phyloP scores from a whole-genome alignment of 257 asterid genomes.

The Capsicum pubescens region DNA sequence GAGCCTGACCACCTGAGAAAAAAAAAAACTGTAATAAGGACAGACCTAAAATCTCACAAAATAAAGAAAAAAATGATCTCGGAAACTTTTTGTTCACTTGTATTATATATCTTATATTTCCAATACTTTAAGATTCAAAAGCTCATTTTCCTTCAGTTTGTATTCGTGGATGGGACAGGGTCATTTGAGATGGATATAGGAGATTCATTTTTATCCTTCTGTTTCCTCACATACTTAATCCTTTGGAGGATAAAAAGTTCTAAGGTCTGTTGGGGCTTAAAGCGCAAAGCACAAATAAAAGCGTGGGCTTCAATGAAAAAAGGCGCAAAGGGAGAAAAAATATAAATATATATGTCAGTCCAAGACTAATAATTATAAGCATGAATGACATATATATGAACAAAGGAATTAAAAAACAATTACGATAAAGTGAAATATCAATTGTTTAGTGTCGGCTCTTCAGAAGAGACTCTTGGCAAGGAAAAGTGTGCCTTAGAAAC shows the following conservation, averaged over 20 bases:
- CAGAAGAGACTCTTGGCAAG: too few species aligned
- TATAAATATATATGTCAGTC: too few species aligned
- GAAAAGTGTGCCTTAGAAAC: too few species aligned
- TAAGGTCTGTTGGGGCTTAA: too few species aligned
- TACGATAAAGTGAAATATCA: too few species aligned
- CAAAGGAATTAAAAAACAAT: too few species aligned
- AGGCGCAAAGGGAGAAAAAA: too few species aligned
- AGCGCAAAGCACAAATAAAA: too few species aligned
- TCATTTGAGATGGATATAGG: background rate
- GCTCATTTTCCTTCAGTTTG: slow-evolving; percentile 11
- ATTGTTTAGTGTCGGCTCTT: too few species aligned
- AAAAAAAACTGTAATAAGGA: background rate
- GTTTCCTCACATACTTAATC: slow-evolving; percentile 1
- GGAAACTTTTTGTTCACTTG: background rate
- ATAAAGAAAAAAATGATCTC: background rate
- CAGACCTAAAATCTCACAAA: background rate
- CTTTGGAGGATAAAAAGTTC: background rate
- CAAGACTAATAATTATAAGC: too few species aligned
- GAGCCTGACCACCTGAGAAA: slow-evolving; percentile 84
- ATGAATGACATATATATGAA: too few species aligned
- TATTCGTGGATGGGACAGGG: background rate
- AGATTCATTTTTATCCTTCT: slow-evolving; percentile 15
- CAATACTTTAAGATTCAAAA: background rate
- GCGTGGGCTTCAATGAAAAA: too few species aligned
- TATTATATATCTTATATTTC: background rate